These are phyloP conservation scores for Vachellia collinsii DNA, from an alignment of 306 rosid species.

Conservation along the genomic window DNA sequence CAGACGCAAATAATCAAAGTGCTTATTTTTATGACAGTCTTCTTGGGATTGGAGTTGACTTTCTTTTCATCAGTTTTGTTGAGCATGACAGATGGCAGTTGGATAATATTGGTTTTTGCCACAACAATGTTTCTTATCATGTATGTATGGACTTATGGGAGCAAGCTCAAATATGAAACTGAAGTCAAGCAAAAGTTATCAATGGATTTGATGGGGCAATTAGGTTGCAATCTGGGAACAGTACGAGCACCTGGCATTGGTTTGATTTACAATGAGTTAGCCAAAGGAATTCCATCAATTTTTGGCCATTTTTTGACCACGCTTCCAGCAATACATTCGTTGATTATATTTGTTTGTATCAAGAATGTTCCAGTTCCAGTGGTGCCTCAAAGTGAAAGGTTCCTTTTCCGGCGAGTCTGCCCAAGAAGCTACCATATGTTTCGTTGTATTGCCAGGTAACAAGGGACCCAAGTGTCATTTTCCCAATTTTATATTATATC, in stretches of 20 bases:
- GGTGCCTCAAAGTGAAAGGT: conserved; percentile 97
- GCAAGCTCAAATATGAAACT: conserved; percentile 95
- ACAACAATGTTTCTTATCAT: conserved; percentile 79
- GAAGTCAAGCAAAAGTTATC: conserved; percentile 93
- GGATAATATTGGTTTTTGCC: conserved; percentile 93
- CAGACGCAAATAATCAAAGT: conserved; percentile 80
- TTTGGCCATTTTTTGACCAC: conserved; percentile 93
- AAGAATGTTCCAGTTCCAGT: conserved; percentile 90
- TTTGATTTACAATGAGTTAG: conserved; percentile 92
- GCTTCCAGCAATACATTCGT: conserved; percentile 66
- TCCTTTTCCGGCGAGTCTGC: conserved; percentile 95
- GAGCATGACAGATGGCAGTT: conserved; percentile 95
- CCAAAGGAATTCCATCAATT: conserved; percentile 94
- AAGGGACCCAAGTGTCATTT: too few species aligned
- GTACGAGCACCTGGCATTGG: conserved; percentile 98
- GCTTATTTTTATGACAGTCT: conserved; percentile 61
- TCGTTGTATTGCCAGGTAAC: conserved; percentile 94
- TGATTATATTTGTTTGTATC: conserved; percentile 90
- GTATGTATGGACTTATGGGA: conserved; percentile 92
- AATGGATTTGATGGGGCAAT: conserved; percentile 84
- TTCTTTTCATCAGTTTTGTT: conserved; percentile 90
- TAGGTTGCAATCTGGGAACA: conserved; percentile 93
- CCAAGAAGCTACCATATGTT: conserved; percentile 87
- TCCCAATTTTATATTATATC: not conserved
- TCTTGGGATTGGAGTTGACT: conserved; percentile 85